Evolutionary conservation across 2,329 filamentous ascomycete species (phyloP).

Genomic region (Cladosporium cucumerinum): DNA sequence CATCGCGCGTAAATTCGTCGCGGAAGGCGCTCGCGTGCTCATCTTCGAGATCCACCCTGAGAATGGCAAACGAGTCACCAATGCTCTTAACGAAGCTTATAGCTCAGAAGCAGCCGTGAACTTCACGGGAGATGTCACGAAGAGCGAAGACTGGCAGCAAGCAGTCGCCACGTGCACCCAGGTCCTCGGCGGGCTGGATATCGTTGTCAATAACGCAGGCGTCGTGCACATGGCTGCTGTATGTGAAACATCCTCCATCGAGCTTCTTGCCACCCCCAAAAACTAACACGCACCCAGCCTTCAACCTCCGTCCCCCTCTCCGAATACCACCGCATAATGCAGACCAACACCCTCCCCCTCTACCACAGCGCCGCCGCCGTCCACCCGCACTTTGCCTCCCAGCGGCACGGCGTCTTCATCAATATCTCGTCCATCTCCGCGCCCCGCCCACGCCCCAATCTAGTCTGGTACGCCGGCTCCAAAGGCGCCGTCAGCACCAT

Average conservation of each 20-base stretch:
- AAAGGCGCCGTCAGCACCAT: slow-evolving; percentile 30
- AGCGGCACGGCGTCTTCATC: slow-evolving; percentile 26
- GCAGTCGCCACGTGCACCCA: slow-evolving; percentile 24
- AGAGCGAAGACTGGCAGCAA: slow-evolving; percentile 28
- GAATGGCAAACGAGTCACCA: slow-evolving; percentile 32
- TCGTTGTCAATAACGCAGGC: slow-evolving; percentile 39
- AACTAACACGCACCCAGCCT: slow-evolving; percentile 20
- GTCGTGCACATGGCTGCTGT: slow-evolving; percentile 27
- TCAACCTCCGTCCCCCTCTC: slow-evolving; percentile 28
- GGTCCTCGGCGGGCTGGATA: slow-evolving; percentile 34
- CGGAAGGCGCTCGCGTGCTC: slow-evolving; percentile 31
- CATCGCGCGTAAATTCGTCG: slow-evolving; percentile 29
- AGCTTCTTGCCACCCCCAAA: background rate
- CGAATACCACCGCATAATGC: slow-evolving; percentile 35
- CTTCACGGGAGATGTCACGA: slow-evolving; percentile 27
- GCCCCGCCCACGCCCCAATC: slow-evolving; percentile 25
- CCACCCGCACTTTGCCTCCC: slow-evolving; percentile 32
- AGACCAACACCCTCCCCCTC: slow-evolving; percentile 33
- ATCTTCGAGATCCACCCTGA: slow-evolving; percentile 33
- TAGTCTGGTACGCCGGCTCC: slow-evolving; percentile 31
- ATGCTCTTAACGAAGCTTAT: slow-evolving; percentile 27
- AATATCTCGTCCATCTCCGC: slow-evolving; percentile 32
- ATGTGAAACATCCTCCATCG: background rate
- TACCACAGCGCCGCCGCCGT: slow-evolving; percentile 31
- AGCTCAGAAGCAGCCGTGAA: slow-evolving; percentile 30